These are phyloP conservation scores for Vitis rotundifolia DNA, from an alignment of 164 flowering plant genomes.

Conservation along the genomic window DNA sequence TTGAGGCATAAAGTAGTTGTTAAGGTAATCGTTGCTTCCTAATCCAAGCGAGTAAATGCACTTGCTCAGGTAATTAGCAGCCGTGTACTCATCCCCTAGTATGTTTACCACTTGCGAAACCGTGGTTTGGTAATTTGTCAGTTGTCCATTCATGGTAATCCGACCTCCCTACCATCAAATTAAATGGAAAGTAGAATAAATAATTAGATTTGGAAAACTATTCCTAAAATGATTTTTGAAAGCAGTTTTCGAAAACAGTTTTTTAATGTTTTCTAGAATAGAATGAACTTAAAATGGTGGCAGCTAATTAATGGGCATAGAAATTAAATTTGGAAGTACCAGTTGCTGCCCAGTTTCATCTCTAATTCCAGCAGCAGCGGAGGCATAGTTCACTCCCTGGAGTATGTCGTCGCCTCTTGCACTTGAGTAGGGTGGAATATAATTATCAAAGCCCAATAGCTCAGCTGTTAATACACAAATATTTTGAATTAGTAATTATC, in stretches of 20 bases:
- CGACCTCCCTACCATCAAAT: slow-evolving; percentile 56
- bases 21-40: slow-evolving; percentile 65
- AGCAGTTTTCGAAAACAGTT: too few species aligned
- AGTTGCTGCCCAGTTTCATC: slow-evolving; percentile 48
- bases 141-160: slow-evolving; percentile 55
- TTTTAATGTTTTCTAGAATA: too few species aligned
- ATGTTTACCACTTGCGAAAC: slow-evolving; percentile 46
- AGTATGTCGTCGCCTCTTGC: slow-evolving; percentile 27
- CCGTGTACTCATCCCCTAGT: slow-evolving; percentile 47
- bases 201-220: too few species aligned
- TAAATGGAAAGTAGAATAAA: neutral
- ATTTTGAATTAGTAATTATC: neutral
- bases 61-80: slow-evolving; percentile 57
- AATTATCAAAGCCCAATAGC: slow-evolving; percentile 36
- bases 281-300: too few species aligned
- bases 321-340: slow-evolving; percentile 17
- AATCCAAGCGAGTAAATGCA: slow-evolving; percentile 58
- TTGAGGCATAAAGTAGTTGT: slow-evolving; percentile 59
- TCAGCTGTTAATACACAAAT: slow-evolving; percentile 21
- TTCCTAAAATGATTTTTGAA: neutral
- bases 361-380: slow-evolving; percentile 54
- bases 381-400: slow-evolving; percentile 47
- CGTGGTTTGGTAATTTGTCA: slow-evolving; percentile 44
- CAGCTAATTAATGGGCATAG: too few species aligned
- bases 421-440: slow-evolving; percentile 31